Base-by-base conservation (phyloP, 805 yeast species). In the Candida maris region DNA sequence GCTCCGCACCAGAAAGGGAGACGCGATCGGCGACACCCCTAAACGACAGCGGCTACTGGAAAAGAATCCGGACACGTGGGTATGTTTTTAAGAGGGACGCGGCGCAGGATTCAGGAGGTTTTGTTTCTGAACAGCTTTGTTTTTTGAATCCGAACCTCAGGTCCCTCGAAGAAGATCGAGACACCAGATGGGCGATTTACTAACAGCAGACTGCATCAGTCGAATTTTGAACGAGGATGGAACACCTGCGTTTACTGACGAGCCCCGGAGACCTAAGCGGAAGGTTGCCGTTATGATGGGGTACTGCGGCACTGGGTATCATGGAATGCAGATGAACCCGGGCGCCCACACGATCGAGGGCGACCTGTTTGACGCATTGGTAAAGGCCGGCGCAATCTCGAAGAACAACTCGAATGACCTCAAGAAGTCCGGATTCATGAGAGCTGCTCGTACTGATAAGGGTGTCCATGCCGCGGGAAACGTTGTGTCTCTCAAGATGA, bases 381-480 rank as follows among this genome's bases (percentile, higher is more conserved):
- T 86, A 52, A 73, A 74, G 38, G 88, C 95, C 2, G 97, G 95
- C 14, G 96, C 95, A 4, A 76, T 89, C 38, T 83, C 95, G 1
- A 76, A 77, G 41, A 93, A 85, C 51, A 89, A 89, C 60, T 77
- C 95, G 5, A 82, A 79, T 40, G 97, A 91, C 57, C 76, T 89
- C 52, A 88, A 86, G 56, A 89, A 89, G 57, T 76, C 79, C 36
- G 88, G 93, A 0, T 85, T 91, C 55, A 81, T 80, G 85, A 71
- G 93, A 60, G 86, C 89, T 35, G 91, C 91, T 4, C 71, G 91
- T 64, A 83, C 91, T 3, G 97, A 89, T 61, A 91, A 91, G 61
- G 97, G 97, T 42, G 97, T 89, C 17, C 97, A 89, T 62, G 97
- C 97, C 9, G 96, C 96, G 2, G 97, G 97, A 19, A 89, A 89